These are phyloP conservation scores for Akanthomyces dipterigenus DNA, from an alignment of 2,329 filamentous ascomycete genomes.

Conservation along the genomic window DNA sequence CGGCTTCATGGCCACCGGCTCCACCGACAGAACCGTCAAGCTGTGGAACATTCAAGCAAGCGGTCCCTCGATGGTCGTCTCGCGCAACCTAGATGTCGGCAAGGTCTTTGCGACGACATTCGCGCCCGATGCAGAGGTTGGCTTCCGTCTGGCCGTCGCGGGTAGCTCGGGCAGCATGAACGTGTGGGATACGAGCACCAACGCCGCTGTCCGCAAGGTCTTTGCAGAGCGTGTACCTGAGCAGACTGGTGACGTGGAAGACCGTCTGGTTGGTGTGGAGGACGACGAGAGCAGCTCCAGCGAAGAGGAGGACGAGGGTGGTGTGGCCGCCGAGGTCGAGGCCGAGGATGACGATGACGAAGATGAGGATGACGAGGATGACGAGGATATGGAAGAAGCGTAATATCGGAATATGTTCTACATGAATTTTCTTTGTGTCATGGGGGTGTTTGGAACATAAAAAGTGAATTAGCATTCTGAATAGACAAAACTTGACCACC, in stretches of 20 bases:
- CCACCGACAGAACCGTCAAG: slow-evolving; percentile 91
- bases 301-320: slow-evolving; percentile 49
- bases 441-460: slow-evolving; percentile 6
- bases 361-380: slow-evolving; percentile 48
- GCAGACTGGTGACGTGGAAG: slow-evolving; percentile 53
- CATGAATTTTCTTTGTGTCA: background rate
- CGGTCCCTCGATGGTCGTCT: slow-evolving; percentile 84
- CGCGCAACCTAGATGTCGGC: slow-evolving; percentile 85
- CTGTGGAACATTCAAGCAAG: slow-evolving; percentile 83
- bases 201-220: slow-evolving; percentile 73
- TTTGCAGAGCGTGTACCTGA: slow-evolving; percentile 66
- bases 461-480: slow-evolving; percentile 10
- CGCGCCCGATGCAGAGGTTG: slow-evolving; percentile 82
- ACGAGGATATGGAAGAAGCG: slow-evolving; percentile 37
- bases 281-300: slow-evolving; percentile 62
- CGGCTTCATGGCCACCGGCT: slow-evolving; percentile 88
- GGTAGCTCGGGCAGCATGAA: slow-evolving; percentile 90
- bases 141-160: slow-evolving; percentile 86
- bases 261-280: slow-evolving; percentile 70
- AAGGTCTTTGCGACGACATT: slow-evolving; percentile 91
- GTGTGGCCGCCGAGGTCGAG: slow-evolving; percentile 42
- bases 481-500: background rate
- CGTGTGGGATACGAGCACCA: slow-evolving; percentile 95
- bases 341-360: slow-evolving; percentile 34
- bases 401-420: background rate